Base-by-base conservation (phyloP, 345 rosid species). In the sweet orange (Citrus sinensis) region DNA sequence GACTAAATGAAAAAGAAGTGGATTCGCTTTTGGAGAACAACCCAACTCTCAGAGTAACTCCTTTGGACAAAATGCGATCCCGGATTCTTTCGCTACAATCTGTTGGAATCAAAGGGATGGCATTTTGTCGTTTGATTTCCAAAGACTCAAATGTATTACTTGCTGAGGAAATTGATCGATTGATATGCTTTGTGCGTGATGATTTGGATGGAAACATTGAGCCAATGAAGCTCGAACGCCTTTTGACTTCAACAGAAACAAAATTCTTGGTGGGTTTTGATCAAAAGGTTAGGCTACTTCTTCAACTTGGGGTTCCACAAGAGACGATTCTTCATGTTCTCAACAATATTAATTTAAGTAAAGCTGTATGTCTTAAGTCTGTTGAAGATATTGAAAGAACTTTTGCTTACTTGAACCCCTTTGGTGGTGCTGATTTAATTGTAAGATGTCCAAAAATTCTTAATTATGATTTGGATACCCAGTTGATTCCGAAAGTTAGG, bases 401-500 rank as follows among this genome's bases (percentile, higher is more conserved):
- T 39, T 66, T 90, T 65, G 73, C 73, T 79, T 94, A 85, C 87
- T 82, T 93, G 86, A 83, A 75, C 68, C 87, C 87, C 61, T 90
- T 78, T 82, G 92, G 91, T 81, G 96, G 94, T 49, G 75, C 83
- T 55, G 86, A 88, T 55, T 65, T 91, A 27, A 87, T 91, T 25
- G 88, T 89, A 34, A 87, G 85, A 77, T 83, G 92, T 16, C 97
- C 95, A 3, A 56, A 67, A 10, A 76, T 91, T 72, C 90, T 94
- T 77, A 89, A 92, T 54, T 85, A 76, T 70, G 90, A 93, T 74
- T 85, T 93, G 81, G 88, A 83, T 58, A 66, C 82, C 74, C 98
- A 89, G 82, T 64, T 94, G 84, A 81, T 87, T 78, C 97, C 97
- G 1, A 87, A 88, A 79, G 79, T 94, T 63, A 84, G 79, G 73